Evolutionary conservation across 108 stramenopile genomes (phyloP).

Genomic region (Cyclotella atomus): DNA sequence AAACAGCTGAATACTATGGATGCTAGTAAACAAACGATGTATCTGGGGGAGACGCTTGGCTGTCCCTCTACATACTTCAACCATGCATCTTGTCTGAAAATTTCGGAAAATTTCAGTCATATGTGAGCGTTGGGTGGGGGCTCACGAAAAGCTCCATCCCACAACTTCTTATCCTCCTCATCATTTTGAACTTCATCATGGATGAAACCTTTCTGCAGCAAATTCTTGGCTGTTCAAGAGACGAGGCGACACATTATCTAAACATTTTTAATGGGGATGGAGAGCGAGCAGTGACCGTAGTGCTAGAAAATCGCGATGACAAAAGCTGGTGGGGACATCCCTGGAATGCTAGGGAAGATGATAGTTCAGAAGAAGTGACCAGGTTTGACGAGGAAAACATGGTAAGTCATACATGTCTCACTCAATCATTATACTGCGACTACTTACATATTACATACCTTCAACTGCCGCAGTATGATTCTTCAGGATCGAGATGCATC

Average conservation of each 20-base stretch:
- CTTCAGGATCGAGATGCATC: not conserved
- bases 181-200: not conserved
- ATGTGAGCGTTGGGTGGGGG: not conserved
- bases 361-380: not conserved
- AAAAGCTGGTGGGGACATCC: not conserved
- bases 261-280: not conserved
- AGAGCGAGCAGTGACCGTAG: not conserved
- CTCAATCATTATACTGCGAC: not conserved
- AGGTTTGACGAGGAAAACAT: not conserved
- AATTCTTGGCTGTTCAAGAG: not conserved
- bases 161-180: not conserved
- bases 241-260: not conserved
- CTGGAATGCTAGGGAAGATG: not conserved
- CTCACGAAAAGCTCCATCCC: too few species aligned
- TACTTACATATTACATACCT: not conserved
- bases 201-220: not conserved
- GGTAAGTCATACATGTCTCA: not conserved
- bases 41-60: too few species aligned
- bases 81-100: not conserved
- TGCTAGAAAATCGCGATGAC: not conserved
- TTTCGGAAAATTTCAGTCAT: slow-evolving; percentile 1
- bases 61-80: too few species aligned
- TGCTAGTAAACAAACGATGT: too few species aligned
- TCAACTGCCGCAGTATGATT: not conserved
- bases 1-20: not conserved